A percentile compares a stretch with the other conserved stretches of the same genome.
phyloP scores from a whole-genome alignment of 1,284 basidiomycete species.

The Sporisorium reilianum region DNA sequence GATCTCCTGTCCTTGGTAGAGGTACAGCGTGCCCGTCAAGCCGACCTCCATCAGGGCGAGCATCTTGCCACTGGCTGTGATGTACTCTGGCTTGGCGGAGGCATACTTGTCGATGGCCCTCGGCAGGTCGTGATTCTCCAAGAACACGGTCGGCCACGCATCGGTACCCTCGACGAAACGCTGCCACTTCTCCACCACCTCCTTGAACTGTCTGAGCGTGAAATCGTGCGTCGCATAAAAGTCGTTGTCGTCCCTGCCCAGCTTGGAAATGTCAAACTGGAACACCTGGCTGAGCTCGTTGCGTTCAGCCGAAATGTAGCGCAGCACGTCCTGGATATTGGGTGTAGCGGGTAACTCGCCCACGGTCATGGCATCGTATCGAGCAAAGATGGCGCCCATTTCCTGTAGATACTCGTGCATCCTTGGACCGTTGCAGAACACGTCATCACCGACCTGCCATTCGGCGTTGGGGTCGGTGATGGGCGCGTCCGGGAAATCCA shows the following conservation, averaged over 20 bases:
- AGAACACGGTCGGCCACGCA: constrained; percentile 46
- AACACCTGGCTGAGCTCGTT: constrained; percentile 76
- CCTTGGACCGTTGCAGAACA: constrained; percentile 50
- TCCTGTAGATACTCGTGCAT: constrained; percentile 79
- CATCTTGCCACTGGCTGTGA: constrained; percentile 75
- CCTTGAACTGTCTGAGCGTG: constrained; percentile 75
- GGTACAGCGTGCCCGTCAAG: constrained; percentile 77
- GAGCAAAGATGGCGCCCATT: constrained; percentile 72
- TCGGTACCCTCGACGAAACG: constrained; percentile 27
- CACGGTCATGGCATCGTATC: constrained; percentile 75
- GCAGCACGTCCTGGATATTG: constrained; percentile 72
- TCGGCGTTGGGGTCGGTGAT: constrained; percentile 73
- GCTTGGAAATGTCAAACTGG: constrained; percentile 75
- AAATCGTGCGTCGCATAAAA: constrained; percentile 73
- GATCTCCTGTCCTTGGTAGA: constrained; percentile 77
- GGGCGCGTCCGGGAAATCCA: constrained; percentile 61
- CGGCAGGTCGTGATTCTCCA: constrained; percentile 78
- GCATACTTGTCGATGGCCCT: constrained; percentile 76
- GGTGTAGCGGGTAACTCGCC: constrained; percentile 73
- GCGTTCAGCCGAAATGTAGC: constrained; percentile 76
- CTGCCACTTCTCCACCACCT: constrained; percentile 76
- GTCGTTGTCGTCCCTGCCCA: constrained; percentile 69
- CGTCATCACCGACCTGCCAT: constrained; percentile 74
- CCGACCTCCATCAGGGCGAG: constrained; percentile 76
- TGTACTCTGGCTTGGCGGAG: constrained; percentile 74